A percentile compares a stretch with the other conserved stretches of the same genome.
These are phyloP conservation scores for Omphalotus olearius DNA, from an alignment of 1,284 basidiomycete genomes.

Conservation along the genomic window DNA sequence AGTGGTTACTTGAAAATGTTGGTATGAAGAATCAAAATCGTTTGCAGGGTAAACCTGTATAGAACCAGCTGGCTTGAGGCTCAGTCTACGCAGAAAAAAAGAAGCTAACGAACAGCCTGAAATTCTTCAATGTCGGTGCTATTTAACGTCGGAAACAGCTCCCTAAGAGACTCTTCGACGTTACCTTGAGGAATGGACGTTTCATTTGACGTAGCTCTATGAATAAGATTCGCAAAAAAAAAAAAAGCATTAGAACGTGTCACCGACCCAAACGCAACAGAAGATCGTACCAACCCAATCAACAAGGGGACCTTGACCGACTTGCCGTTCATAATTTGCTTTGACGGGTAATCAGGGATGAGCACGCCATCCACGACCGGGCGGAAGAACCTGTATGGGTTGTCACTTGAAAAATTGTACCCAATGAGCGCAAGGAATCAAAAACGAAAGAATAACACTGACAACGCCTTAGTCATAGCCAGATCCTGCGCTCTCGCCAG, in stretches of 20 bases:
- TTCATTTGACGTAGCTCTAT: constrained; percentile 53
- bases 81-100: constrained; percentile 12
- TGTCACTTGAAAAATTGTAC: constrained; percentile 21
- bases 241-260: neutral
- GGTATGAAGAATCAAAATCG: constrained; percentile 34
- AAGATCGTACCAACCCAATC: constrained; percentile 40
- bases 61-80: no score
- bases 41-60: constrained; percentile 26
- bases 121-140: constrained; percentile 33
- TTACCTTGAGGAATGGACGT: constrained; percentile 38
- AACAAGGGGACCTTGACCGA: constrained; percentile 48
- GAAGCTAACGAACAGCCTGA: constrained; percentile 22
- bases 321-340: constrained; percentile 35
- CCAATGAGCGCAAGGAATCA: constrained; percentile 20
- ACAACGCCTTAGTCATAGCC: constrained; percentile 2
- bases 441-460: neutral
- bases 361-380: constrained; percentile 46
- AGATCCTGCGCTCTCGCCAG: constrained; percentile 49
- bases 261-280: no score
- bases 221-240: neutral
- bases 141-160: constrained; percentile 42
- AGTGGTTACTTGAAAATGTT: constrained; percentile 38
- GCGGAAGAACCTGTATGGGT: constrained; percentile 34
- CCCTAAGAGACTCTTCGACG: constrained; percentile 31
- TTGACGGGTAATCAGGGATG: constrained; percentile 43